Conservation (phyloP, 2,329 filamentous ascomycete species). For the Volutella citrinella region DNA sequence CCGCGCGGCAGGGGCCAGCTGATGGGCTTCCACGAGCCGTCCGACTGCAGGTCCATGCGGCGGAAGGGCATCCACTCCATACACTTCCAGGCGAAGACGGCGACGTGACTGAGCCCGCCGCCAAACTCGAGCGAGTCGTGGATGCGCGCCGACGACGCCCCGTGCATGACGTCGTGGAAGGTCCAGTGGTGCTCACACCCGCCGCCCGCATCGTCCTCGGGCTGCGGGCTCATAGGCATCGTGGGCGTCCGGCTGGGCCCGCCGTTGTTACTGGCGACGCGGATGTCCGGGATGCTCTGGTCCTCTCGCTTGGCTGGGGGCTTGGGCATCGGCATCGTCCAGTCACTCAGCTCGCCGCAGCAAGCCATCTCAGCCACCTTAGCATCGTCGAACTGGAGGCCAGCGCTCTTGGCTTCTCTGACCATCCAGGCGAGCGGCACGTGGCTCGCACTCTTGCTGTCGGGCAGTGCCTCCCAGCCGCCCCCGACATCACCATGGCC, state of each 20-base stretch:
- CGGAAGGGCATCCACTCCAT: constrained; percentile 83
- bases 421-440: constrained; percentile 71
- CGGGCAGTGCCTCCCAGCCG: constrained; percentile 61
- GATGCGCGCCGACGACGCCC: constrained; percentile 53
- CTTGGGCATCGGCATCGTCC: too few species aligned
- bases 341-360: too few species aligned
- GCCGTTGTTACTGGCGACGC: constrained; percentile 20
- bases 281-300: constrained; percentile 29
- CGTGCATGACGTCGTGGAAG: constrained; percentile 59
- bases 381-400: constrained; percentile 65
- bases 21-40: constrained; percentile 77
- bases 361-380: constrained; percentile 68
- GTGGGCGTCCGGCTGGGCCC: constrained; percentile 16
- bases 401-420: constrained; percentile 55
- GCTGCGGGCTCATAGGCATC: constrained; percentile 19
- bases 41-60: constrained; percentile 70
- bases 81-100: constrained; percentile 67
- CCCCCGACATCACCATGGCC: constrained; percentile 78
- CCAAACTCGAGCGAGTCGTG: constrained; percentile 70
- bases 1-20: constrained; percentile 76
- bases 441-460: constrained; percentile 63
- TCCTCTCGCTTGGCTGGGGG: constrained; percentile 9
- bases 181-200: constrained; percentile 17
- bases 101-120: constrained; percentile 51
- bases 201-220: constrained; percentile 17